Evolutionary conservation across 495 filamentous ascomycete species (phyloP), one percentile per base, ranked within the genome.

Genomic region (Entonaema liquescens): DNA sequence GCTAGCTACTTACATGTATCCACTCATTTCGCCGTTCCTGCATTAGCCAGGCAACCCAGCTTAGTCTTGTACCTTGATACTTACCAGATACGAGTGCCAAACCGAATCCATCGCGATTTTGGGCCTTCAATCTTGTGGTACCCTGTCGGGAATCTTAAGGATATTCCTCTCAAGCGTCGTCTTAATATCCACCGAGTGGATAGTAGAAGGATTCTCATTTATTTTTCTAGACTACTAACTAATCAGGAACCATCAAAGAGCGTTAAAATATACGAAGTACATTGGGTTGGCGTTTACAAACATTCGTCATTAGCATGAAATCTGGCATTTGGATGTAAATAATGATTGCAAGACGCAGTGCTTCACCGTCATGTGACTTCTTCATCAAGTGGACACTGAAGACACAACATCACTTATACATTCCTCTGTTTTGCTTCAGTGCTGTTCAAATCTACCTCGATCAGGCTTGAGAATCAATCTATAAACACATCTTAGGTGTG

Each of bases 331-430:
- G 50, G 13, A 26, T 12, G 50, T 40, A 31, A 23, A 42, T 25
- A 60, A 64, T 64, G 36, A 52, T 31, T 31, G 19, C 38, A 64
- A 47, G 40, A 49, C 55, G 69, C 69, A 72, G 69, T 56, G 58
- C 52, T 66, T 57, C 54, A 44, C 21, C 28, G 59, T 73, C 70
- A 73, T 73, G 70, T 73, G 70, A 73, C 56, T 50, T 49, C 57
- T 47, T 11, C 25, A 28, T 23, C 61, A 42, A 62, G 38, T 23
- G 33, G 21, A 68, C 65, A 62, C 65, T 73, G 57, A 53, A 28
- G 3, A 49, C 53, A 62, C 50, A 40, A 21, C n/a, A 65, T 66
- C 57, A 35, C 17, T 19, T 2, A 7, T 7, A 19, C n/a, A 17
- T 11, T 58, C 59, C 33, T 15, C 25, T 12, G 19, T 33, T 33